These are phyloP conservation scores for Hanseniaspora lindneri DNA, from an alignment of 805 yeast species.

Conservation along the genomic window DNA sequence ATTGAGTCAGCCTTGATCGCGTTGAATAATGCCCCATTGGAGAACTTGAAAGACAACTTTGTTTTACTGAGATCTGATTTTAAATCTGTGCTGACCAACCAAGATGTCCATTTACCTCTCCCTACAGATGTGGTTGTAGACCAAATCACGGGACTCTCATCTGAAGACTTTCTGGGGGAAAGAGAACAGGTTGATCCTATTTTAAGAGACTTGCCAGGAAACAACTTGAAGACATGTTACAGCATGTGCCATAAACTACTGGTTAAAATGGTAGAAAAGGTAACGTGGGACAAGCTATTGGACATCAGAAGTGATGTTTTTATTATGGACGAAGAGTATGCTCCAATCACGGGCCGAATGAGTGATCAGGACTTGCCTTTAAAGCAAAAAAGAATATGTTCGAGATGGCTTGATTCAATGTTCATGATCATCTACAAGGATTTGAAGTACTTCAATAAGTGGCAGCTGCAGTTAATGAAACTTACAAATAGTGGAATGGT, in stretches of 20 bases:
- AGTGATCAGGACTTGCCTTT: not conserved
- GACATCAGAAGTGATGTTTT: constrained; percentile 51
- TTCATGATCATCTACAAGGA: constrained; percentile 65
- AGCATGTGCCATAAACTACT: constrained; percentile 48
- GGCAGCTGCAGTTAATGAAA: constrained; percentile 86
- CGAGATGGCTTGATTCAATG: constrained; percentile 66
- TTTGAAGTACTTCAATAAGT: constrained; percentile 70
- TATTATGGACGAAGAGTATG: constrained; percentile 55
- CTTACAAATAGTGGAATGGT: constrained; percentile 77
- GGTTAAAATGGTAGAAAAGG: constrained; percentile 50
- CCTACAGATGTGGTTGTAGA: constrained; percentile 63
- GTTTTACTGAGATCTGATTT: constrained; percentile 29
- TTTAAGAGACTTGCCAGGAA: constrained; percentile 53
- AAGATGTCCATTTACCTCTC: constrained; percentile 54
- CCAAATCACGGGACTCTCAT: constrained; percentile 55
- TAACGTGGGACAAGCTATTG: constrained; percentile 63
- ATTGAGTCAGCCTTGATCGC: constrained; percentile 62
- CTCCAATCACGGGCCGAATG: constrained; percentile 17
- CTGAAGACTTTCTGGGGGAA: constrained; percentile 53
- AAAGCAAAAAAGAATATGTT: constrained; percentile 46
- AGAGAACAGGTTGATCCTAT: constrained; percentile 54
- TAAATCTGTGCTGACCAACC: constrained; percentile 19
- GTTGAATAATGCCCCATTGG: constrained; percentile 73
- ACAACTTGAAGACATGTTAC: constrained; percentile 49
- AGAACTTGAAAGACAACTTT: constrained; percentile 51